Evolutionary conservation across 495 filamentous ascomycete species (phyloP), one percentile per base, ranked within the genome.

Genomic region (Hyaloscypha variabilis): DNA sequence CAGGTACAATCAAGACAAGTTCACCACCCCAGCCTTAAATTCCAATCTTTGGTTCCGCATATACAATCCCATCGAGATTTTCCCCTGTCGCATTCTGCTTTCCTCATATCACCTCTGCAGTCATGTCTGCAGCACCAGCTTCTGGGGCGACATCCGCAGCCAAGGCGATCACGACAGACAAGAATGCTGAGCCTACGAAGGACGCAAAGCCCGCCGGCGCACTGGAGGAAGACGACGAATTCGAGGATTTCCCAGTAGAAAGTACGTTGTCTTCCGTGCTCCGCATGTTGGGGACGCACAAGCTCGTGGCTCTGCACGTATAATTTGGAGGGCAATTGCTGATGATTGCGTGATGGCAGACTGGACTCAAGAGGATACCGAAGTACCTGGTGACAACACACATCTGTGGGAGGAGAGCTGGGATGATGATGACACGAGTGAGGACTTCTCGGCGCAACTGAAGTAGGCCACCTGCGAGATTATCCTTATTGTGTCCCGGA

Each of bases 391-490:
- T 60, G 81, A 82, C 60, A 91, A 87, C 69, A 87, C 88, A 68
- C 92, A 97, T 81, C 79, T 99, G 64, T 99, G 95, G 95, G 95
- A 99, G 81, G 95, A 99, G 84, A 97, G 93, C 81, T 99, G 95
- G 95, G 95, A 99, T 78, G 95, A 99, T 71, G 95, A 99, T 76
- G 95, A 98, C 81, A 93, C 93, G 63, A 94, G 83, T 70, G 96
- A 98, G 75, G 95, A 99, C 71, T 99, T 99, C 75, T 93, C 93
- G 14, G 86, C 90, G 75, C 95, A 97, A 86, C 79, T 99, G 75
- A 96, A 92, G 96, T 99, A 77, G 69, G 89, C 82, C 2, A 23
- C 21, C 28, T 52, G 26, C 24, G 11, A 17, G 0, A 24, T 30
- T 30, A 59, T 23, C 10, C 10, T 24, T 2, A 28, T 14, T 60